phyloP scores from a whole-genome alignment of 1,284 basidiomycete species.

The Baeospora myosura region DNA sequence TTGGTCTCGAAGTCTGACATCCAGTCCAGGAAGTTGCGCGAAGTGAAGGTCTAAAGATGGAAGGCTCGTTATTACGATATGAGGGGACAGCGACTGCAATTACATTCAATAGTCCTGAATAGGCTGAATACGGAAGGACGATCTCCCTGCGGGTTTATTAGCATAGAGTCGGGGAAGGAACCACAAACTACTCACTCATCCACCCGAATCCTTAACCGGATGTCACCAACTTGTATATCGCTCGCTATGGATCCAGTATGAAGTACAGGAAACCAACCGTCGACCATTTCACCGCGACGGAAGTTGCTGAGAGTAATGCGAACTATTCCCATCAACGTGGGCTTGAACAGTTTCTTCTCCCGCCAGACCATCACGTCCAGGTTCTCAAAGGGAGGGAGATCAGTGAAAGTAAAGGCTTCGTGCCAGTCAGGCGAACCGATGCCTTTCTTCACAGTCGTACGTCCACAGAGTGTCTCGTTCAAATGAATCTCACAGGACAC shows the following conservation, averaged over 20 bases:
- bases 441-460: constrained; percentile 66
- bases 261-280: constrained; percentile 80
- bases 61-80: constrained; percentile 8
- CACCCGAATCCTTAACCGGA: constrained; percentile 63
- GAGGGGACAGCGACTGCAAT: constrained; percentile 7
- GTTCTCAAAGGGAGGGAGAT: constrained; percentile 64
- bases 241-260: constrained; percentile 38
- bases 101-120: constrained; percentile 50
- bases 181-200: constrained; percentile 54
- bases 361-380: constrained; percentile 58
- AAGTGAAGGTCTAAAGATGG: constrained; percentile 45
- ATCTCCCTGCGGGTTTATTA: constrained; percentile 49
- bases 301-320: constrained; percentile 63
- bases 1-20: constrained; percentile 62
- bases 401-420: constrained; percentile 65
- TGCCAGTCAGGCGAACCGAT: constrained; percentile 68
- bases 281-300: constrained; percentile 60
- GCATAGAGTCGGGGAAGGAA: not conserved
- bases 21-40: constrained; percentile 68
- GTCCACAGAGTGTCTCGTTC: constrained; percentile 56
- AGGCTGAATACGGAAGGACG: constrained; percentile 56
- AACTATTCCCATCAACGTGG: constrained; percentile 51
- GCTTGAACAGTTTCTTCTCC: constrained; percentile 57
- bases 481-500: constrained; percentile 65
- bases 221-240: constrained; percentile 62